Evolutionary conservation across 2,329 filamentous ascomycete species (phyloP), one percentile per base, ranked within the genome.

Genomic region (Blastomyces parvus): DNA sequence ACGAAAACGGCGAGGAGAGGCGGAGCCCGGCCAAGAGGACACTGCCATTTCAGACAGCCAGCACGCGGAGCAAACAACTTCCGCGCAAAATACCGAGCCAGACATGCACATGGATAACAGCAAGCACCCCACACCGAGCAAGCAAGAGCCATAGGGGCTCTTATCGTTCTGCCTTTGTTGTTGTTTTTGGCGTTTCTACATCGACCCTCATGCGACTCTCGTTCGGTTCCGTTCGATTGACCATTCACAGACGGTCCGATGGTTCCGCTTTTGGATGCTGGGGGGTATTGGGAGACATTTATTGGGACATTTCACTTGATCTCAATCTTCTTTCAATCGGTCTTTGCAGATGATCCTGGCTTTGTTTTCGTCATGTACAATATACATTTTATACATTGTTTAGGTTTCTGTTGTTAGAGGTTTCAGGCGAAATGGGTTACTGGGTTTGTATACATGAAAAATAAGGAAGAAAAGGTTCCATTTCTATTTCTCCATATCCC

Each of bases 361-460:
- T 57, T 19, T 13, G 30, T 44, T 44, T 58, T 13, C 36, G 22
- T 44, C 9, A 27, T 59, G 38, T 59, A 46, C 40, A 59, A 59
- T 46, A 48, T 59, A 13, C 57, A 30, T 13, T 59, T 33, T 46
- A 9, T 48, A 33, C 19, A 46, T 40, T 57, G 36, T 57, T 57
- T 11, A 27, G n/a, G n/a, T 59, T 59, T 22, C 22, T 59, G 27
- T n/a, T 25, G 42, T 59, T 59, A 59, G 57, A 48, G 57, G 57
- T 59, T 59, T 17, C 8, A 48, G 57, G 57, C 57, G 57, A 59
- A 59, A 59, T 38, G 56, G 40, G 44, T 19, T 59, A 59, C 36
- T 59, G 38, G 36, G 22, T 59, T 56, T 59, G 46, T 59, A 40
- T 59, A 42, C 9, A 38, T 30, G n/a, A 30, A 30, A 44, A 42